Base-by-base conservation (phyloP, 805 yeast species). In the Ogataea pignaliae region DNA sequence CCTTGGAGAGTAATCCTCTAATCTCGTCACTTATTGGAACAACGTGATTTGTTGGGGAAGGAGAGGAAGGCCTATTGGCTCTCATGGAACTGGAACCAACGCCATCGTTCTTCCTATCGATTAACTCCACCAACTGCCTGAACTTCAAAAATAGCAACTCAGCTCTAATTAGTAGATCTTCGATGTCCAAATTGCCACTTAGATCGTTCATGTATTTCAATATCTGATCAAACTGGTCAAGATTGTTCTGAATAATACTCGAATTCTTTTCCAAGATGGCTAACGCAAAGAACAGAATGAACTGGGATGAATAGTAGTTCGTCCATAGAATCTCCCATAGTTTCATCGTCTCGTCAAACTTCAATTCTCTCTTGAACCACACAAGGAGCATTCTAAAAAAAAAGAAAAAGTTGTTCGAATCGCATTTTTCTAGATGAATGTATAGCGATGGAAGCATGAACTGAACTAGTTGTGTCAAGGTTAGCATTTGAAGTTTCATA, bases 301-400 rank as follows among this genome's bases (percentile, higher is more conserved):
- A 90, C 62, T 93, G 97, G 6, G 93, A 81, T 0, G 91, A 78
- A 57, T 87, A 81, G 56, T 69, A 84, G 65, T 91, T 91, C 0
- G 98, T 91, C 82, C 93, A 88, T 38, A 93, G 69, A 3, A 85
- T 81, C 59, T 91, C 99, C 98, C 98, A 91, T n/a, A 91, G 71
- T 28, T 76, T 70, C 58, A 85, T 67, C 1, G 88, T 85, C 43
- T 87, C 87, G 39, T 77, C 78, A 76, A 91, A 86, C 26, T 74
- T 76, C 50, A 93, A 83, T 58, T 93, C 99, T 40, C 99, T 78
- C 62, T 93, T 93, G 61, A 78, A 93, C 96, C 97, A 90, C 2
- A 93, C 97, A 34, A 93, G 70, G 13, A 93, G 68, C 98, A 93
- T 91, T 47, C 98, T 72, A 71, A 93, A 93, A 56, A 90, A 89